Percentiles rank a stretch among this genome's conserved stretches.
Evolutionary conservation across 257 asterid species (phyloP).

Genomic region (Gentiana dahurica): DNA sequence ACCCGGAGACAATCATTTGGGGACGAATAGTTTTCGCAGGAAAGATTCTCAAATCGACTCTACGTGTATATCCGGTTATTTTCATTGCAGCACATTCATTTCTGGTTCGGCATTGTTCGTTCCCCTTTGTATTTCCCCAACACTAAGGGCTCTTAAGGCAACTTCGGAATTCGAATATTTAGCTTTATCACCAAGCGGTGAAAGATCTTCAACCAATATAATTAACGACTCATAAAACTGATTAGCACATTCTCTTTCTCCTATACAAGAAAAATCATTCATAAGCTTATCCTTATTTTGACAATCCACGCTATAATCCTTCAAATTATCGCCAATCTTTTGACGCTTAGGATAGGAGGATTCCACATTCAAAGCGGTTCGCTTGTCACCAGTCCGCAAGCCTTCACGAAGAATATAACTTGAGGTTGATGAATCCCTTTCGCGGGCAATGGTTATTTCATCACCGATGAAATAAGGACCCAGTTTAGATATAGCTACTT

Average conservation of each 20-base stretch:
- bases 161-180: conserved; percentile 39
- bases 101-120: too few relatives aligned
- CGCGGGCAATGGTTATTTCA: conserved; percentile 20
- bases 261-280: conserved; percentile 20
- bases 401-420: conserved; percentile 20
- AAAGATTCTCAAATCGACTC: too few relatives aligned
- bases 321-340: conserved; percentile 27
- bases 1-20: too few relatives aligned
- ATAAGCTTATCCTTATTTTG: conserved; percentile 22
- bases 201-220: conserved; percentile 48
- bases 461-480: conserved; percentile 42
- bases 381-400: conserved; percentile 49
- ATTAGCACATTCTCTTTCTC: conserved; percentile 57
- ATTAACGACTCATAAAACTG: conserved; percentile 41
- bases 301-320: conserved; percentile 19
- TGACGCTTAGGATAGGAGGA: conserved; percentile 47
- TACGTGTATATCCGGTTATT: too few relatives aligned
- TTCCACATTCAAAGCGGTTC: conserved; percentile 34
- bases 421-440: conserved; percentile 16
- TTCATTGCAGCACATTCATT: too few relatives aligned
- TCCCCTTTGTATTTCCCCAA: too few relatives aligned
- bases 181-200: conserved; percentile 48
- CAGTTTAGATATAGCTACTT: conserved; percentile 55
- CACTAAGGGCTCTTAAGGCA: conserved; percentile 57
- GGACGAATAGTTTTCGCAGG: too few relatives aligned